Conservation (phyloP, 2,329 filamentous ascomycete species). For the Fusarium anguioides region DNA sequence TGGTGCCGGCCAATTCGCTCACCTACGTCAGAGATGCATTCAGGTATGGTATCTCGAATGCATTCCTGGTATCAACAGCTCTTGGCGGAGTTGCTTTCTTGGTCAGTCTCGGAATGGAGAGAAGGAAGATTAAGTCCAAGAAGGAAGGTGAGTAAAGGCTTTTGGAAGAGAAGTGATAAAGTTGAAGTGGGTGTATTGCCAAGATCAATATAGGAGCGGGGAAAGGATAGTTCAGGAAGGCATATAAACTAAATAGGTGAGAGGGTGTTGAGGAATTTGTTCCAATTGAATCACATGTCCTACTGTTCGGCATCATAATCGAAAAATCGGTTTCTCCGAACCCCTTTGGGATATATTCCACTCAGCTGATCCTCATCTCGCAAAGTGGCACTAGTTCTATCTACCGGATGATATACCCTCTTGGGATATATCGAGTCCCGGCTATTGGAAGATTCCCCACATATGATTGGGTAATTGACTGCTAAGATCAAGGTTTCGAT, state of each 20-base stretch:
- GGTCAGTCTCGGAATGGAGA: constrained; percentile 35
- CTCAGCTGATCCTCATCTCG: constrained; percentile 27
- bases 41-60: constrained; percentile 23
- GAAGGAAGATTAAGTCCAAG: constrained; percentile 25
- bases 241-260: background rate
- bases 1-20: constrained; percentile 17
- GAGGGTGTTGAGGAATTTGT: background rate
- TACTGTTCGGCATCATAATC: background rate
- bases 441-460: background rate
- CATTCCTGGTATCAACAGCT: constrained; percentile 36
- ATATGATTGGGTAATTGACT: background rate
- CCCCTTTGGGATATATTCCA: background rate
- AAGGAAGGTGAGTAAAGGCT: background rate
- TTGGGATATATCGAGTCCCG: constrained; percentile 2
- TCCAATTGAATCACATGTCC: background rate
- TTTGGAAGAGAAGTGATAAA: background rate
- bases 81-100: constrained; percentile 33
- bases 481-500: constrained; percentile 13
- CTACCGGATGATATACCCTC: constrained; percentile 17
- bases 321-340: background rate
- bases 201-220: constrained; percentile 4
- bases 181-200: background rate
- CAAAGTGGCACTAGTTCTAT: background rate
- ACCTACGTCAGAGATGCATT: constrained; percentile 29
- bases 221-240: background rate